phyloP scores from a whole-genome alignment of 371 early-diverging fungal genomes.

The Batrachochytrium dendrobatidis region DNA sequence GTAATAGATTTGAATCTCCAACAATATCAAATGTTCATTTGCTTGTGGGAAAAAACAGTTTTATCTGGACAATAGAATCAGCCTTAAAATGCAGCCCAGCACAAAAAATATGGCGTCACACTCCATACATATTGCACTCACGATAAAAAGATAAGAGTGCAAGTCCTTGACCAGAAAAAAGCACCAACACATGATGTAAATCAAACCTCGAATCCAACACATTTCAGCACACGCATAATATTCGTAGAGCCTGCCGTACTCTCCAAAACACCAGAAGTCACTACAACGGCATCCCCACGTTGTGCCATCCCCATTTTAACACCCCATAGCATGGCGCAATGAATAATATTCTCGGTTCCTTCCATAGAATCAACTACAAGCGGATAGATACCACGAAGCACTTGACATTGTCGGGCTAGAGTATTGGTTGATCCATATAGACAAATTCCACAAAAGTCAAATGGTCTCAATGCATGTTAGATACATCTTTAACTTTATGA shows the following conservation, averaged over 20 bases:
- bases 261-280: constrained; percentile 38
- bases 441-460: no score
- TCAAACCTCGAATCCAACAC: constrained; percentile 19
- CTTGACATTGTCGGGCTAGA: constrained; percentile 38
- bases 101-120: no score
- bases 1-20: no score
- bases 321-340: constrained; percentile 43
- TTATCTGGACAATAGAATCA: no score
- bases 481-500: no score
- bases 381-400: constrained; percentile 43
- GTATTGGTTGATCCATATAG: neutral
- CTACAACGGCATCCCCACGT: constrained; percentile 38
- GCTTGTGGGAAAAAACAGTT: no score
- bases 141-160: neutral
- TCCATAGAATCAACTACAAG: constrained; percentile 35
- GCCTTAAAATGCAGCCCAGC: no score
- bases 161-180: neutral
- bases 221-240: constrained; percentile 39
- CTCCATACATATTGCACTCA: no score
- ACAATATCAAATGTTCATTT: no score
- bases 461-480: no score
- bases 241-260: constrained; percentile 32
- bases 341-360: constrained; percentile 40
- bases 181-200: neutral
- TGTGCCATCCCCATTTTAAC: constrained; percentile 44